A percentile compares a stretch with the other conserved stretches of the same genome.
phyloP scores from a whole-genome alignment of 73 alveolate genomes.

The Paramecium caudatum region DNA sequence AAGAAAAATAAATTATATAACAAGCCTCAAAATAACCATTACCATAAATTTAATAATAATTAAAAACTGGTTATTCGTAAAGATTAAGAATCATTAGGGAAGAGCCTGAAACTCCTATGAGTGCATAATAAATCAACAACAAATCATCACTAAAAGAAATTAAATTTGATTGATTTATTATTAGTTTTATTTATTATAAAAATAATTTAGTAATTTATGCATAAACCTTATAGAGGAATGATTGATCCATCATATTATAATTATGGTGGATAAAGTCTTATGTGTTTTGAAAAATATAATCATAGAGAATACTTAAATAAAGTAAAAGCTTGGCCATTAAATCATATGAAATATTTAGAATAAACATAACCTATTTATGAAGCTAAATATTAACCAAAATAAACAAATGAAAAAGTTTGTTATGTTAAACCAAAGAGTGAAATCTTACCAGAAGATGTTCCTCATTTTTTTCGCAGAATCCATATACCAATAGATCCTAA shows the following conservation, averaged over 20 bases:
- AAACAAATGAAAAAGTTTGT: not conserved
- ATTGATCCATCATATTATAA: constrained; percentile 21
- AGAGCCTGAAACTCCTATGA: not conserved
- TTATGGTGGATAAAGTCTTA: constrained; percentile 30
- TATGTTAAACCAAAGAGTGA: not conserved
- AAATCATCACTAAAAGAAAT: too few species aligned
- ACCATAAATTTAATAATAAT: not conserved
- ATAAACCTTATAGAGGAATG: constrained; percentile 22
- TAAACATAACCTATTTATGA: not conserved
- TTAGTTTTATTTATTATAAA: too few species aligned
- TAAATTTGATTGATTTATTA: too few species aligned
- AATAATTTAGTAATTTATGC: too few species aligned
- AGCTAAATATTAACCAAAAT: constrained; percentile 53
- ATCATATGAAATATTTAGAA: constrained; percentile 40
- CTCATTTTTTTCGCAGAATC: constrained; percentile 16
- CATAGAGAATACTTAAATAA: constrained; percentile 19
- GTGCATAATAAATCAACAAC: too few species aligned
- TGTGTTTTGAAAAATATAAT: constrained; percentile 38
- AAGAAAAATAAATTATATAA: not conserved
- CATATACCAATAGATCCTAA: not conserved
- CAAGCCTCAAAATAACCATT: not conserved
- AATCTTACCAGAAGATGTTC: not conserved
- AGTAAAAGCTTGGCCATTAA: constrained; percentile 62
- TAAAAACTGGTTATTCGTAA: not conserved
- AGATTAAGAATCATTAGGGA: not conserved